These are phyloP conservation scores for Jatropha podagrica DNA, from an alignment of 441 rosid genomes.

Conservation along the genomic window DNA sequence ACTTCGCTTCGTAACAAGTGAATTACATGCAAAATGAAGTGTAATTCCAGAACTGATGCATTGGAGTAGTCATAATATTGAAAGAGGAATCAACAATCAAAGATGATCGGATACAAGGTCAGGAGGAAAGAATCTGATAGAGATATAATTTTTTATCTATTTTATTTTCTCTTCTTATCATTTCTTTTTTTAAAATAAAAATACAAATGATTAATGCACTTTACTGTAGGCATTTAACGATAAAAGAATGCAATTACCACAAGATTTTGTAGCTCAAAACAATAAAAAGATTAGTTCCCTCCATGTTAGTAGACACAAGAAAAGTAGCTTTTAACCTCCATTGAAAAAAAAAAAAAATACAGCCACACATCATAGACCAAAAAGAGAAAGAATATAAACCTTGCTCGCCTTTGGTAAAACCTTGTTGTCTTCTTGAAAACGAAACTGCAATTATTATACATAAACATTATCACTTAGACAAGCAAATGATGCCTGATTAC, in stretches of 20 bases:
- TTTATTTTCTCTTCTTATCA: neutral
- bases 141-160: neutral
- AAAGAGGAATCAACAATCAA: too few relatives aligned
- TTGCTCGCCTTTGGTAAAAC: conserved; percentile 85
- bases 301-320: neutral
- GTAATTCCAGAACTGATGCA: too few relatives aligned
- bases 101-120: too few relatives aligned
- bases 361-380: neutral
- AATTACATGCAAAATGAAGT: too few relatives aligned
- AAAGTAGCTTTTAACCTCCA: neutral
- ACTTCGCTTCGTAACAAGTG: too few relatives aligned
- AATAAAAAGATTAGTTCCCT: too few relatives aligned
- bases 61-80: too few relatives aligned
- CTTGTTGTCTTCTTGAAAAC: conserved; percentile 74
- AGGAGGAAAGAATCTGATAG: too few relatives aligned
- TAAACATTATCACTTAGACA: neutral
- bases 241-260: neutral
- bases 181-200: neutral
- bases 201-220: neutral
- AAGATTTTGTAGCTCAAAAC: neutral
- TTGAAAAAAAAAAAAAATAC: neutral
- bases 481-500: neutral
- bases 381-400: conserved; percentile 36
- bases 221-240: neutral
- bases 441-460: conserved; percentile 48